Evolutionary conservation across 306 rosid species (phyloP).

Genomic region (Gastrolobium bilobum): DNA sequence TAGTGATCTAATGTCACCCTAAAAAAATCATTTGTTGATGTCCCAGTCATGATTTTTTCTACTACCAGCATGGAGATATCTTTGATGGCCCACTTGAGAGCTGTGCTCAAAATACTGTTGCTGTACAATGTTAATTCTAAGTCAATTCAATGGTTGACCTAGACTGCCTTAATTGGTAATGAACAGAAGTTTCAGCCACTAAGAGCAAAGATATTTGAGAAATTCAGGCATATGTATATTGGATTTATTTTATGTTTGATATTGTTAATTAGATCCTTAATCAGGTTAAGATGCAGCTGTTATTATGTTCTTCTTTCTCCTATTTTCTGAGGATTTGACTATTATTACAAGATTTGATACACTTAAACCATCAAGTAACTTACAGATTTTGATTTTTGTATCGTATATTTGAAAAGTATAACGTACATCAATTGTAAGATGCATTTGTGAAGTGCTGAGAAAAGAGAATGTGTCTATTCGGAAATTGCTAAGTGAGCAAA

Average conservation of each 20-base stretch:
- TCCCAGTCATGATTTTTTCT: slow-evolving; percentile 36
- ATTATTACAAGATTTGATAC: neutral
- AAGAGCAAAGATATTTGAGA: slow-evolving; percentile 1
- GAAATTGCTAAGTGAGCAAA: slow-evolving; percentile 22
- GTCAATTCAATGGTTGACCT: slow-evolving; percentile 15
- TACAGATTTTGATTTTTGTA: neutral
- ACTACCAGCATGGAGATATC: slow-evolving; percentile 20
- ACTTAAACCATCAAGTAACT: neutral
- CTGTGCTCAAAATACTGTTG: slow-evolving; percentile 35
- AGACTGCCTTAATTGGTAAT: slow-evolving; percentile 27
- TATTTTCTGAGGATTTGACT: neutral
- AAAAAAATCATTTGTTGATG: slow-evolving; percentile 11
- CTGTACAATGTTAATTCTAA: slow-evolving; percentile 27
- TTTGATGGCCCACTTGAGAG: slow-evolving; percentile 26
- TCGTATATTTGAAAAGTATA: slow-evolving; percentile 13
- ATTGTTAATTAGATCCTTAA: slow-evolving; percentile 5
- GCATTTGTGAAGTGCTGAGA: slow-evolving; percentile 13
- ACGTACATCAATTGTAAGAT: neutral
- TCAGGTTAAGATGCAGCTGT: neutral
- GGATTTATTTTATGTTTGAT: slow-evolving; percentile 12
- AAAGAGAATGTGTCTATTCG: neutral
- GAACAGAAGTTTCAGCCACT: slow-evolving; percentile 6
- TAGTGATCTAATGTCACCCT: neutral
- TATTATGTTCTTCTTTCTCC: neutral
- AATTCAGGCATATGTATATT: slow-evolving; percentile 14